A percentile compares a stretch with the other conserved stretches of the same genome.
These are phyloP conservation scores for Solanum neorickii DNA, from an alignment of 257 asterid species.

Conservation along the genomic window DNA sequence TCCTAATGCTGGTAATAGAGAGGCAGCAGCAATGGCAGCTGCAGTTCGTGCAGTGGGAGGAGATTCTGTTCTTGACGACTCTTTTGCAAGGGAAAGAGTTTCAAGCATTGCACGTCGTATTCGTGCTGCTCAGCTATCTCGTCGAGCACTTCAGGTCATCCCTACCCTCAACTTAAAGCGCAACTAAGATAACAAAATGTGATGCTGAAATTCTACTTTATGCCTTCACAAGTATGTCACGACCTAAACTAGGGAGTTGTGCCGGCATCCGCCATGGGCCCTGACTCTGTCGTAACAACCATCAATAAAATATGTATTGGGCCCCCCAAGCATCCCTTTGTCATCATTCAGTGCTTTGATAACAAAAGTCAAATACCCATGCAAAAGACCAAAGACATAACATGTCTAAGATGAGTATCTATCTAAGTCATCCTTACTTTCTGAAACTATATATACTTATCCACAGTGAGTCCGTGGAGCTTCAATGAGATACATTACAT, in stretches of 20 bases:
- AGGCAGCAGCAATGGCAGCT: slow-evolving; percentile 97
- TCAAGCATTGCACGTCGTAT: slow-evolving; percentile 92
- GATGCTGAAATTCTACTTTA: neutral
- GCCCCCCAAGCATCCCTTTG: neutral
- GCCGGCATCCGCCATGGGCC: neutral
- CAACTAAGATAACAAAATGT: neutral
- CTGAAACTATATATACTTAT: neutral
- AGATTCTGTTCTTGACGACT: slow-evolving; percentile 92
- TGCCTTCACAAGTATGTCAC: neutral
- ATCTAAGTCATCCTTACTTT: neutral
- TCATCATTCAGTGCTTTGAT: neutral
- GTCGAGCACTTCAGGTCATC: slow-evolving; percentile 80
- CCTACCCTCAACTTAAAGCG: neutral
- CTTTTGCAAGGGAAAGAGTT: slow-evolving; percentile 95
- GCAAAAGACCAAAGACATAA: neutral
- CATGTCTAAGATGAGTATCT: neutral
- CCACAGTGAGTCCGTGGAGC: neutral
- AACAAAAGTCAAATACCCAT: neutral
- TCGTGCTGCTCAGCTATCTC: slow-evolving; percentile 88
- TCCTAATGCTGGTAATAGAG: slow-evolving; percentile 98
- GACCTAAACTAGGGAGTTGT: neutral
- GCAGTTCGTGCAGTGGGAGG: slow-evolving; percentile 99
- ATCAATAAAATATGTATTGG: neutral
- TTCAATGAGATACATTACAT: neutral
- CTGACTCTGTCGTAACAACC: neutral